Evolutionary conservation across 352 stramenopile genomes (phyloP).

Genomic region (Pythium utonaiense): DNA sequence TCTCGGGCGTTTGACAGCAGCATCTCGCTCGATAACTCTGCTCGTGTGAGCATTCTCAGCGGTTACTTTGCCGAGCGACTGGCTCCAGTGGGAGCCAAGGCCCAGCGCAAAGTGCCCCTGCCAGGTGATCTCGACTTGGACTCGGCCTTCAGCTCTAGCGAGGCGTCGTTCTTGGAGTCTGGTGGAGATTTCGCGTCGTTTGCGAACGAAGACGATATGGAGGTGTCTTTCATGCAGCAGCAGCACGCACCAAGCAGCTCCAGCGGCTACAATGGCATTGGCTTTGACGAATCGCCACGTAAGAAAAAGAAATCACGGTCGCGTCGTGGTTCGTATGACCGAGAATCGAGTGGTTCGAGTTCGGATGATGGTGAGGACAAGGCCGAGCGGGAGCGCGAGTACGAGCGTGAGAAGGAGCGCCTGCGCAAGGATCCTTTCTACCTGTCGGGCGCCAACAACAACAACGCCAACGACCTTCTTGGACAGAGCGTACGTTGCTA

Average conservation of each 20-base stretch:
- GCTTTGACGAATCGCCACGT: conserved; percentile 6
- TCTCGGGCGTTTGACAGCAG: conserved; percentile 63
- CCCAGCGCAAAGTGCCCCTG: conserved; percentile 89
- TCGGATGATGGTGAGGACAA: conserved; percentile 45
- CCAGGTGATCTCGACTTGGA: conserved; percentile 81
- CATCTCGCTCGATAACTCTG: conserved; percentile 37
- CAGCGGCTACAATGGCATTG: conserved; percentile 29
- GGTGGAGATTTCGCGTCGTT: conserved; percentile 63
- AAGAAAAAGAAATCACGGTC: conserved; percentile 32
- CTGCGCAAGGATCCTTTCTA: conserved; percentile 83
- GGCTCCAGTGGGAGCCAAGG: conserved; percentile 86
- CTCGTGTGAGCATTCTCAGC: conserved; percentile 55
- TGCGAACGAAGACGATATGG: conserved; percentile 67
- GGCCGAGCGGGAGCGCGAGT: conserved; percentile 30
- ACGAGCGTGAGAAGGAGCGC: conserved; percentile 50
- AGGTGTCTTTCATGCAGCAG: conserved; percentile 79
- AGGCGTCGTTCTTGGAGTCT: conserved; percentile 72
- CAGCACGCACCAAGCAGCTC: conserved; percentile 9
- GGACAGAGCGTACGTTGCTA: conserved; percentile 29
- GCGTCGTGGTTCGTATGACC: conserved; percentile 52
- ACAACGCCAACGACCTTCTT: conserved; percentile 31
- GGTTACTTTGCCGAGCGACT: conserved; percentile 83
- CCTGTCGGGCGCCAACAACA: conserved; percentile 51
- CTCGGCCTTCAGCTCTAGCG: conserved; percentile 41
- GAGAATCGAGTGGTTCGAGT: conserved; percentile 21